Evolutionary conservation across 2,329 filamentous ascomycete species (phyloP).

Genomic region (Gremmenia infestans): DNA sequence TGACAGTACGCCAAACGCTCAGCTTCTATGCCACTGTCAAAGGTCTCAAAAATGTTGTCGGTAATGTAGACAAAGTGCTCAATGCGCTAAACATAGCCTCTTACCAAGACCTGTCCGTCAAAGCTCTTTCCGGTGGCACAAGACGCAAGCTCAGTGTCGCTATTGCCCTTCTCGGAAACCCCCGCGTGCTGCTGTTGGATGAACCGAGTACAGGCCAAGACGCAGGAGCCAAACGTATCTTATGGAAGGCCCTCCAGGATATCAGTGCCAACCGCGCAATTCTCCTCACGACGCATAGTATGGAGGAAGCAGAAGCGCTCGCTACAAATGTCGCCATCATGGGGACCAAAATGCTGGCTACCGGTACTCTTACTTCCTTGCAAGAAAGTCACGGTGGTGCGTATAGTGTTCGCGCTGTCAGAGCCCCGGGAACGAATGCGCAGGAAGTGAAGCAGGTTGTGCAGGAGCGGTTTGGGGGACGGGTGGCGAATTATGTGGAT

Average conservation of each 20-base stretch:
- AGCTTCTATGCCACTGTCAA: slow-evolving; percentile 31
- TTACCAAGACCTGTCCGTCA: slow-evolving; percentile 24
- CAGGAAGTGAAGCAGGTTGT: slow-evolving; percentile 13
- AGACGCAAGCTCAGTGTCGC: slow-evolving; percentile 31
- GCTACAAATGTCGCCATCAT: slow-evolving; percentile 34
- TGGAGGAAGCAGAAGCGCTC: slow-evolving; percentile 35
- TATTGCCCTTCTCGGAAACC: slow-evolving; percentile 32
- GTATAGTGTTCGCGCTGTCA: slow-evolving; percentile 19
- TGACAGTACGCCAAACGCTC: slow-evolving; percentile 32
- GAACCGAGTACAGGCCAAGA: slow-evolving; percentile 33
- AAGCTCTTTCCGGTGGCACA: slow-evolving; percentile 31
- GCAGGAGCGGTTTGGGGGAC: slow-evolving; percentile 11
- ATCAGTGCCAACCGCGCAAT: slow-evolving; percentile 29
- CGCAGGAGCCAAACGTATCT: slow-evolving; percentile 32
- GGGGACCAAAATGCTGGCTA: slow-evolving; percentile 30
- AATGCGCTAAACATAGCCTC: slow-evolving; percentile 26
- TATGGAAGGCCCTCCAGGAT: slow-evolving; percentile 32
- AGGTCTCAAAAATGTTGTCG: slow-evolving; percentile 27
- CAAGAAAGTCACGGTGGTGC: slow-evolving; percentile 20
- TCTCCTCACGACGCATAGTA: slow-evolving; percentile 34
- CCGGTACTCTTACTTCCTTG: slow-evolving; percentile 19
- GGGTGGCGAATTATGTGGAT: slow-evolving; percentile 19
- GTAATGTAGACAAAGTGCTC: slow-evolving; percentile 29
- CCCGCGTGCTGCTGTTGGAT: slow-evolving; percentile 30
- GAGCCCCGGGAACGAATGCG: background rate